Evolutionary conservation across 441 rosid genomes (phyloP).

Genomic region (Euphorbia schlechtendalii): DNA sequence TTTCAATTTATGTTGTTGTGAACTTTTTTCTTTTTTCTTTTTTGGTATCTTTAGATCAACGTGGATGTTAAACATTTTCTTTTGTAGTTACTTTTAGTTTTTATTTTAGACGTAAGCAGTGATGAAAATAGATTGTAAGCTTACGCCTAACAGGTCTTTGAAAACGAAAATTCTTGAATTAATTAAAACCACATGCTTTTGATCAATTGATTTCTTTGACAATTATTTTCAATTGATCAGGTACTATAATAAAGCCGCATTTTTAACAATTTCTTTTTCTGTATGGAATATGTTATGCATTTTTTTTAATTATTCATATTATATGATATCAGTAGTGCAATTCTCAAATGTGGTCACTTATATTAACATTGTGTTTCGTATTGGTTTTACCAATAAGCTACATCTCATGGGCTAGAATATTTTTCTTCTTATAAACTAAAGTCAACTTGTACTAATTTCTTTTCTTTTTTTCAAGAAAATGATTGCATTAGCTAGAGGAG

Average conservation of each 20-base stretch:
- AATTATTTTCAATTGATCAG: background rate
- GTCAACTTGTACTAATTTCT: no score
- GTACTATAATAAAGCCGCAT: background rate
- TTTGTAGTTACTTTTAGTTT: background rate
- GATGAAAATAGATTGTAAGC: constrained; percentile 28
- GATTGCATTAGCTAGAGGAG: no score
- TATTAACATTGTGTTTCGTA: no score
- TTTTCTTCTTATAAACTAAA: no score
- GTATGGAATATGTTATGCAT: no score
- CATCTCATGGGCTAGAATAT: no score
- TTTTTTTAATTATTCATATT: no score
- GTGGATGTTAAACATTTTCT: background rate
- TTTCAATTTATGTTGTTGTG: no score
- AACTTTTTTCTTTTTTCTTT: background rate
- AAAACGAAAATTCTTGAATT: constrained; percentile 6
- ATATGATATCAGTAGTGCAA: no score
- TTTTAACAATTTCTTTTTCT: background rate
- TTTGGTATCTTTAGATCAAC: background rate
- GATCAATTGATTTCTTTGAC: constrained; percentile 10
- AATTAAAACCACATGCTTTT: background rate
- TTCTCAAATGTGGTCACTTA: no score
- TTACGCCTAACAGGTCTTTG: constrained; percentile 22
- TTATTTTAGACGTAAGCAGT: constrained; percentile 32
- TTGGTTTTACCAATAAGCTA: no score
- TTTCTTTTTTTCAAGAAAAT: no score